phyloP scores from a whole-genome alignment of 2,329 filamentous ascomycete genomes.

The Cercospora zeina region DNA sequence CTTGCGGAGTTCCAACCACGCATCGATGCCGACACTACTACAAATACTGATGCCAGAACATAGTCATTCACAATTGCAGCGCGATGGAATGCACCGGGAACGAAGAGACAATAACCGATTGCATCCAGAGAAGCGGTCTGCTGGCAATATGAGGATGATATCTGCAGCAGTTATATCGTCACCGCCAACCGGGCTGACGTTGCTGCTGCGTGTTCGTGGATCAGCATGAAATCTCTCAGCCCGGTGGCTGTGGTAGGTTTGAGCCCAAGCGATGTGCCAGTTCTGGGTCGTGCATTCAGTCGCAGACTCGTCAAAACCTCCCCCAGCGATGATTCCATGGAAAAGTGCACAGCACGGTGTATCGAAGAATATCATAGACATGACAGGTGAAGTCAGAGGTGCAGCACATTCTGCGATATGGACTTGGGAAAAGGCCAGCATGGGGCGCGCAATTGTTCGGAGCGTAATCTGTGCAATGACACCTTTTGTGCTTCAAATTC shows the following conservation, averaged over 20 bases:
- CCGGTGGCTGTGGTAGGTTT: not conserved
- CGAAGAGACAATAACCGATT: not conserved
- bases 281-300: not conserved
- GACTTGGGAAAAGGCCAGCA: not conserved
- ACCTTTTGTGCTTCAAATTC: slow-evolving; percentile 8
- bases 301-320: not conserved
- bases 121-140: not conserved
- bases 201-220: not conserved
- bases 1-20: not conserved
- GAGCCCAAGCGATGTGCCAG: not conserved
- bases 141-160: not conserved
- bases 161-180: not conserved
- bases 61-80: not conserved
- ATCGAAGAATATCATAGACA: not conserved
- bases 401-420: not conserved
- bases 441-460: not conserved
- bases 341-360: not conserved
- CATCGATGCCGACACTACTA: not conserved
- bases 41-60: not conserved
- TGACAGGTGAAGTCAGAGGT: not conserved
- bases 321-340: not conserved
- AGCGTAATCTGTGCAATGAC: not conserved
- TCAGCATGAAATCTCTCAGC: not conserved
- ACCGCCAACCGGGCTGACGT: not conserved
- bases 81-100: not conserved